phyloP scores from a whole-genome alignment of 164 flowering plant species.

The Macadamia tetraphylla region DNA sequence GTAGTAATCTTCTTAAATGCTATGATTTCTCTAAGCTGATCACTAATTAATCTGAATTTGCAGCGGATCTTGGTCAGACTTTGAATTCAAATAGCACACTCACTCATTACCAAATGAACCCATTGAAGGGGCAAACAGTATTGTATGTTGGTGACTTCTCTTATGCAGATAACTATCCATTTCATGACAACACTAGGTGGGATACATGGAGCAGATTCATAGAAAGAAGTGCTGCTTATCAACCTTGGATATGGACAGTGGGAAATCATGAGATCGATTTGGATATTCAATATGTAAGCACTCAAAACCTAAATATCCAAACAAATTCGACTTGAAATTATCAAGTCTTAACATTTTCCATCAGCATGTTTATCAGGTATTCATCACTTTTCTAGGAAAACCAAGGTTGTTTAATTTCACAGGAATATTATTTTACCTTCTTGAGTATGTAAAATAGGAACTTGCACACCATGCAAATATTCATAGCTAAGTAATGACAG shows the following conservation, averaged over 20 bases:
- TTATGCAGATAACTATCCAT: slow-evolving; percentile 66
- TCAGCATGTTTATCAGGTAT: too few species aligned
- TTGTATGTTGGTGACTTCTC: slow-evolving; percentile 74
- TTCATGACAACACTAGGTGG: slow-evolving; percentile 69
- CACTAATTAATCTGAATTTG: too few species aligned
- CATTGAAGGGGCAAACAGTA: slow-evolving; percentile 48
- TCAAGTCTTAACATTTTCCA: too few species aligned
- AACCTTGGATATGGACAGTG: slow-evolving; percentile 92
- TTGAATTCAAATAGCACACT: slow-evolving; percentile 62
- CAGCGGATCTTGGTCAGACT: slow-evolving; percentile 62
- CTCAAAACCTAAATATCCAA: background rate
- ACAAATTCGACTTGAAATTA: too few species aligned
- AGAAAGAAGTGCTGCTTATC: slow-evolving; percentile 72
- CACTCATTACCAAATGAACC: slow-evolving; percentile 53
- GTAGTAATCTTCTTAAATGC: too few species aligned
- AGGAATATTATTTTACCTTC: too few species aligned
- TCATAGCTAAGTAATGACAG: too few species aligned
- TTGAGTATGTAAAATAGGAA: too few species aligned
- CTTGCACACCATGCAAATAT: too few species aligned
- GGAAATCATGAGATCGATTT: slow-evolving; percentile 88
- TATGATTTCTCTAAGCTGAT: too few species aligned
- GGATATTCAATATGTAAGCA: slow-evolving; percentile 49
- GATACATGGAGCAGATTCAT: slow-evolving; percentile 79
- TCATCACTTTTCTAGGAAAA: too few species aligned
- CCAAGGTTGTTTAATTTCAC: background rate